These are phyloP conservation scores for Clavulina sp. DNA, from an alignment of 768 basidiomycete genomes.

Conservation along the genomic window DNA sequence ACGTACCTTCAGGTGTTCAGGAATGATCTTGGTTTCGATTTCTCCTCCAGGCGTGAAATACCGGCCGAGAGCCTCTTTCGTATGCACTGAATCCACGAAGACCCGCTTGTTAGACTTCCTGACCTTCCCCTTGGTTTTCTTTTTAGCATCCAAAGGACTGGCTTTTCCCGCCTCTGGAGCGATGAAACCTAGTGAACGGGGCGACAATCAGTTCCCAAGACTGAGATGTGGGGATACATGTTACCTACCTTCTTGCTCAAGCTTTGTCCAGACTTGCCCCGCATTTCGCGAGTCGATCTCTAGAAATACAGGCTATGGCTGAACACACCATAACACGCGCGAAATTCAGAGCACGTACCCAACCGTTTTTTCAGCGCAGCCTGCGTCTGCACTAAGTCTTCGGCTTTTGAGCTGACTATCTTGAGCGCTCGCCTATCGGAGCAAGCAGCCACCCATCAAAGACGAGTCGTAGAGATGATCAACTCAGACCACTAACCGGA, in stretches of 20 bases:
- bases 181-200: conserved; percentile 7
- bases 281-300: conserved; percentile 4
- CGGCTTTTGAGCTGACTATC: neutral
- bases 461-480: neutral
- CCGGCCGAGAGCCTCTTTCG: neutral
- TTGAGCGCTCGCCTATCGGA: neutral
- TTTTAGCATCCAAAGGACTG: conserved; percentile 2
- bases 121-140: conserved; percentile 2
- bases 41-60: conserved; percentile 10
- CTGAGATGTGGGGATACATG: neutral
- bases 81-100: neutral
- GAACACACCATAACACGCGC: neutral
- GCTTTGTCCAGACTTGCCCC: conserved; percentile 7
- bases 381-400: neutral
- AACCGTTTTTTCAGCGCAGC: neutral
- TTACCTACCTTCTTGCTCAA: conserved; percentile 7
- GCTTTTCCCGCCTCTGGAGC: neutral
- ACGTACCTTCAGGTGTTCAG: no score
- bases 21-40: conserved; percentile 3
- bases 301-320: neutral
- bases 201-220: neutral
- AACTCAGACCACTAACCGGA: neutral
- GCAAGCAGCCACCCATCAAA: neutral
- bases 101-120: conserved; percentile 6
- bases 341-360: neutral